Evolutionary conservation across 2,329 filamentous ascomycete species (phyloP), one percentile per base, ranked within the genome.

Genomic region (Zymoseptoria crescenta): DNA sequence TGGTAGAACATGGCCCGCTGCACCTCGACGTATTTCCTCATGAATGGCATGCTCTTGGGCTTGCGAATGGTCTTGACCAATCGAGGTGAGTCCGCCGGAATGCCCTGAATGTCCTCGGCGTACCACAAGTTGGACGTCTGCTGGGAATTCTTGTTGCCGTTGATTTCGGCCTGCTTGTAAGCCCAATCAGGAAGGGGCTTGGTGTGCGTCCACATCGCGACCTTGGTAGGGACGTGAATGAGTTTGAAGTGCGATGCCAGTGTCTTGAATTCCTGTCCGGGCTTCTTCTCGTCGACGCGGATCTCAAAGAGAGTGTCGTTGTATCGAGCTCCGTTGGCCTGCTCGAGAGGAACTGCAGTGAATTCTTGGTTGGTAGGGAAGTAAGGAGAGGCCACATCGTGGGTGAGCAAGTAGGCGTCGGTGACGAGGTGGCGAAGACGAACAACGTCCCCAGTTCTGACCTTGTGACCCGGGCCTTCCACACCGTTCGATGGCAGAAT

Each of bases 1-100:
- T 99, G 94, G 83, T 89, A 93, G 83, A 99, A 99, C 92, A 99
- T 99, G 69, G 92, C 91, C 54, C 93, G 86, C 77, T 99, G 94
- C 59, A 99, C 83, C 79, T 99, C 94, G 65, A 96, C 85, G 82
- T 93, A 99, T 79, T 99, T 99, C 70, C 83, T 85, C 65, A 96
- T 77, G 82, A 99, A 99, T 19, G 92, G 87, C 70, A 97, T 74
- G 20, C 81, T 81, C 80, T 95, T 96, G 72, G 93, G 83, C 77
- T 93, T 82, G 68, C 86, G 87, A 69, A 87, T 83, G 62, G 89
- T 83, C 78, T 88, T 94, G 60, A 85, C 77, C 62, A 90, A 84
- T 59, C 94, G 90, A 48, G 83, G 80, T 67, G 87, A 85, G 66
- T 91, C 90, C 4, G 75, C 79, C 2, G 87, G 79, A 52, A 97